phyloP scores from a whole-genome alignment of 2,329 filamentous ascomycete genomes.

The Hymenoscyphus fraxineus region DNA sequence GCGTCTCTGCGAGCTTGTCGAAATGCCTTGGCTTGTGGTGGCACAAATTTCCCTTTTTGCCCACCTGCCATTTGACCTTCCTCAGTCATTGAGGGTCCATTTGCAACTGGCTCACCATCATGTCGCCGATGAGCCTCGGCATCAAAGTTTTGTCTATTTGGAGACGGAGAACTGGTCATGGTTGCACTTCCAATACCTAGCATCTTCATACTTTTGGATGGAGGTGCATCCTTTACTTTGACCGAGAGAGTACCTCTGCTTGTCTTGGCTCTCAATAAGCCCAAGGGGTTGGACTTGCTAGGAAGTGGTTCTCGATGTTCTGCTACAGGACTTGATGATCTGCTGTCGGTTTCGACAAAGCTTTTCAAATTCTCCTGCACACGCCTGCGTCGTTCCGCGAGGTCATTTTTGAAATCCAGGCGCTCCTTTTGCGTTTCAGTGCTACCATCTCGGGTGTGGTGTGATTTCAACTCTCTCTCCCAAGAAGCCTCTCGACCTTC shows the following conservation, averaged over 20 bases:
- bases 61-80: neutral
- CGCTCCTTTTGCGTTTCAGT: slow-evolving; percentile 52
- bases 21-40: slow-evolving; percentile 30
- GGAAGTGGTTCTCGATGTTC: slow-evolving; percentile 30
- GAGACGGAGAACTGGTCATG: slow-evolving; percentile 41
- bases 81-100: slow-evolving; percentile 8
- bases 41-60: slow-evolving; percentile 11
- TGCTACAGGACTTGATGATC: slow-evolving; percentile 35
- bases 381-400: slow-evolving; percentile 65
- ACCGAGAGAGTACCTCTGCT: slow-evolving; percentile 63
- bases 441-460: slow-evolving; percentile 46
- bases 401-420: slow-evolving; percentile 69
- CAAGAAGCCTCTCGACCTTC: slow-evolving; percentile 22
- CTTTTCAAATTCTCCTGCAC: slow-evolving; percentile 71
- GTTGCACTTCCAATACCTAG: slow-evolving; percentile 50
- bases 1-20: slow-evolving; percentile 33
- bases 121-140: slow-evolving; percentile 28
- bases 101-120: slow-evolving; percentile 26
- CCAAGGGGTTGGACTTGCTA: slow-evolving; percentile 54
- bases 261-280: slow-evolving; percentile 61
- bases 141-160: slow-evolving; percentile 35
- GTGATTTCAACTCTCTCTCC: slow-evolving; percentile 30
- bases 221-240: slow-evolving; percentile 41
- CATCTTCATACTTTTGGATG: slow-evolving; percentile 57
- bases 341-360: slow-evolving; percentile 59